A percentile compares a stretch with the other conserved stretches of the same genome.
Evolutionary conservation across 345 rosid species (phyloP).

Genomic region (Populus euphratica): DNA sequence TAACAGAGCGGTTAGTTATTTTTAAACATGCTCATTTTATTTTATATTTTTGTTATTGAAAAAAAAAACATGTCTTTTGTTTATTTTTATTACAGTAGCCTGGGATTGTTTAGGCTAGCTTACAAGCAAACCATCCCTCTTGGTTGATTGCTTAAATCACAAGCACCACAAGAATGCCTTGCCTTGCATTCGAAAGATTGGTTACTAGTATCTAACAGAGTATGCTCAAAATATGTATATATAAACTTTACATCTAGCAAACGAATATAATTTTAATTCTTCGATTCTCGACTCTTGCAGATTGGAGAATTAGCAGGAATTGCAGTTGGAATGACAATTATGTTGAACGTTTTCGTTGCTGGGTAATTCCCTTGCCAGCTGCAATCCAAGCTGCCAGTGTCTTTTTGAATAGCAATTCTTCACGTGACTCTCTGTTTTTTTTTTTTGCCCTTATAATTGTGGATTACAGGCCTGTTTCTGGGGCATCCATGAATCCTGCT

Average conservation of each 20-base stretch:
- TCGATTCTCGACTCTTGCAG: background rate
- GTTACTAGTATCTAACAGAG: background rate
- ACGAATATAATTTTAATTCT: background rate
- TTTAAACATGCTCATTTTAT: background rate
- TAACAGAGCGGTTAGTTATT: slow-evolving; percentile 7
- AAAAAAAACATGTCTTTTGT: background rate
- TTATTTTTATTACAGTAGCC: background rate
- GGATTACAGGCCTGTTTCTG: slow-evolving; percentile 33
- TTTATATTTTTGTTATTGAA: background rate
- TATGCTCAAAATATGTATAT: background rate
- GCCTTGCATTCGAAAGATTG: too few species aligned
- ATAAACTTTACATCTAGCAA: background rate
- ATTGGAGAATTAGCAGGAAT: slow-evolving; percentile 26
- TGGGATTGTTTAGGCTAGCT: background rate
- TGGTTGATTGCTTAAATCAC: too few species aligned
- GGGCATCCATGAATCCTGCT: slow-evolving; percentile 46
- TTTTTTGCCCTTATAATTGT: background rate
- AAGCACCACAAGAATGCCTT: too few species aligned
- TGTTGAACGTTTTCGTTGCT: slow-evolving; percentile 21
- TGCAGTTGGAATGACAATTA: slow-evolving; percentile 25
- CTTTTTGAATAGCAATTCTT: background rate
- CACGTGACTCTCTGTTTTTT: background rate
- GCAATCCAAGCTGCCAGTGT: background rate
- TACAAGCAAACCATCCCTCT: too few species aligned
- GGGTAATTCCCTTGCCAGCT: slow-evolving; percentile 9